Evolutionary conservation across 2,329 filamentous ascomycete species (phyloP).

Genomic region (Sclerotinia nivalis): DNA sequence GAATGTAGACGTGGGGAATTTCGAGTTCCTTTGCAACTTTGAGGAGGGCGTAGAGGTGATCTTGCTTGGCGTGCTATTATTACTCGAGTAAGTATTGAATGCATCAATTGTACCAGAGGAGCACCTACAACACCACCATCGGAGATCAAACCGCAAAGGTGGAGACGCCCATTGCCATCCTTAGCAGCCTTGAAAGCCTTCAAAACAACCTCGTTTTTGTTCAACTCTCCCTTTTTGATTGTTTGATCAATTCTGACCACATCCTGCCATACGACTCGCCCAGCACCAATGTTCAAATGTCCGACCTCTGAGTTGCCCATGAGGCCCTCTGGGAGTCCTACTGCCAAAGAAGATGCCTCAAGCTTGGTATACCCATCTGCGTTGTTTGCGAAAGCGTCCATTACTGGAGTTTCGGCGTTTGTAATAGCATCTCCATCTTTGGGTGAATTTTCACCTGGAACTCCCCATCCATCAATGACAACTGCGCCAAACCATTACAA

Average conservation of each 20-base stretch:
- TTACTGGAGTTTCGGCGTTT: conserved; percentile 87
- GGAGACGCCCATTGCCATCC: conserved; percentile 85
- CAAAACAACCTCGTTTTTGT: conserved; percentile 42
- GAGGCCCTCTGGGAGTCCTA: conserved; percentile 91
- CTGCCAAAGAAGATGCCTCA: conserved; percentile 92
- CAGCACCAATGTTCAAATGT: conserved; percentile 97
- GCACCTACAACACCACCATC: conserved; percentile 83
- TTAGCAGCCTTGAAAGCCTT: conserved; percentile 77
- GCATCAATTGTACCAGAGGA: conserved; percentile 14
- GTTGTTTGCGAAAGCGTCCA: conserved; percentile 87
- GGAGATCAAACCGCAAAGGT: conserved; percentile 88
- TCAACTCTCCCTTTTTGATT: conserved; percentile 58
- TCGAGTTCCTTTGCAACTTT: conserved; percentile 85
- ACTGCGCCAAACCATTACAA: conserved; percentile 63
- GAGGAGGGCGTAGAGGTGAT: conserved; percentile 84
- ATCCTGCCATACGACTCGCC: conserved; percentile 97
- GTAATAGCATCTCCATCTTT: conserved; percentile 94
- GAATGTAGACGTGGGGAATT: conserved; percentile 91
- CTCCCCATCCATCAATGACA: conserved; percentile 99
- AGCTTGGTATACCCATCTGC: conserved; percentile 86
- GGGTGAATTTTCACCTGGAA: conserved; percentile 76
- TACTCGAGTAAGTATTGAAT: conserved; percentile 26
- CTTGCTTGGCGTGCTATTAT: conserved; percentile 82
- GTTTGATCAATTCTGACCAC: conserved; percentile 93
- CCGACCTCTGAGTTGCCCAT: conserved; percentile 99